Evolutionary conservation across 176 grass and related monocot species (phyloP).

Genomic region (Hordeum vulgare): MorexV3_pseudomolecules_assembly NC_058522.1:425153-425652

Average conservation of each 20-base stretch:
- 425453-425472: slow-evolving; percentile 93
- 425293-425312: not conserved
- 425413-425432: not conserved
- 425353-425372: not conserved
- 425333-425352: not conserved
- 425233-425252: not conserved
- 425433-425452: slow-evolving; percentile 93
- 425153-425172: not conserved
- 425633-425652: slow-evolving; percentile 30
- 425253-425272: not conserved
- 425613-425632: slow-evolving; percentile 86
- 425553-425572: slow-evolving; percentile 78
- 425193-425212: not conserved
- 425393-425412: not conserved
- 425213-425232: not conserved
- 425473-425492: slow-evolving; percentile 63
- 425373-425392: not conserved
- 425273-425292: not conserved
- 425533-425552: not conserved
- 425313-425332: not conserved
- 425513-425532: not conserved
- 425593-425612: slow-evolving; percentile 96
- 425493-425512: slow-evolving; percentile 6
- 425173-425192: not conserved
- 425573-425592: slow-evolving; percentile 72